Evolutionary conservation across 2,329 filamentous ascomycete species (phyloP).

Genomic region (Neurospora crassa): DNA sequence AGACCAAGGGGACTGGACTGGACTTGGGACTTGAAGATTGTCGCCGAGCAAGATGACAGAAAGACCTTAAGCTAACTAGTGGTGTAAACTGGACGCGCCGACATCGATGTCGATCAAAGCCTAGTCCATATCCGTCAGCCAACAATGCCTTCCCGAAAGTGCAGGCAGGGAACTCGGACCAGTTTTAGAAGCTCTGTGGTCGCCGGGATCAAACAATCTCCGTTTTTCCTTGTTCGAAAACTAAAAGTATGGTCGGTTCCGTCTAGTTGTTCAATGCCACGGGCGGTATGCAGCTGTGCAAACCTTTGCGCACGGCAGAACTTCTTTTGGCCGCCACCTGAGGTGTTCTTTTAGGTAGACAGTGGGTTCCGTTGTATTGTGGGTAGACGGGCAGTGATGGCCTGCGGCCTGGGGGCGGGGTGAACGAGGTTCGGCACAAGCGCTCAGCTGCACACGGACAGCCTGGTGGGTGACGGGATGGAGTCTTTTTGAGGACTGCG

Average conservation of each 20-base stretch:
- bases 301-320: not conserved
- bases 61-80: not conserved
- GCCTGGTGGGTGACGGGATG: not conserved
- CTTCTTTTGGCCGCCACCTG: not conserved
- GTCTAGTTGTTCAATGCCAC: not conserved
- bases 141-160: not conserved
- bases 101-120: not conserved
- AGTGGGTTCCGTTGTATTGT: not conserved
- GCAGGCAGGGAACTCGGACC: not conserved
- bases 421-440: not conserved
- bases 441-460: not conserved
- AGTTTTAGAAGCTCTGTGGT: not conserved
- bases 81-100: not conserved
- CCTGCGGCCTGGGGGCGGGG: not conserved
- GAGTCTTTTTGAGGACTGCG: not conserved
- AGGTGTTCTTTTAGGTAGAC: not conserved
- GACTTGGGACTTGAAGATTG: not conserved
- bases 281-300: not conserved
- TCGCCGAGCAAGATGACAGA: not conserved
- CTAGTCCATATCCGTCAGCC: not conserved
- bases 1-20: not conserved
- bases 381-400: not conserved
- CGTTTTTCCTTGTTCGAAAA: not conserved
- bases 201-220: not conserved
- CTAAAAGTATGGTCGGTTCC: not conserved